phyloP scores from a whole-genome alignment of 2,329 filamentous ascomycete genomes.

The Thielaviopsis punctulata region DNA sequence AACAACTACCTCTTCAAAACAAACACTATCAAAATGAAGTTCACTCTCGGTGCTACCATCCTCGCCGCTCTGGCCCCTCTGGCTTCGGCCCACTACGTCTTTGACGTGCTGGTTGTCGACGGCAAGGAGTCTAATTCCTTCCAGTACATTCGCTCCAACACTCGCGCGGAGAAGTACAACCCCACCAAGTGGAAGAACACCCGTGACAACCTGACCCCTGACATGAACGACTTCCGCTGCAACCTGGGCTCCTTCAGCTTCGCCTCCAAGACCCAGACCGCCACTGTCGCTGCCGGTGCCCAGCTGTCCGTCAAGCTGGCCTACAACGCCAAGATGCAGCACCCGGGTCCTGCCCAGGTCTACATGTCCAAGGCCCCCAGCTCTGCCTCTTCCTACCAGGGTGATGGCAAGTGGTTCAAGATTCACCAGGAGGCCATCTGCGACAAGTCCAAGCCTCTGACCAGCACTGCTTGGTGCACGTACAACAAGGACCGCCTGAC shows the following conservation, averaged over 20 bases:
- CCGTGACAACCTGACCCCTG: constrained; percentile 12
- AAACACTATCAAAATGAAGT: not conserved
- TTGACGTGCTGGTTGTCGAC: constrained; percentile 26
- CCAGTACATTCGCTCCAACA: constrained; percentile 19
- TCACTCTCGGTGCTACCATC: not conserved
- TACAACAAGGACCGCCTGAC: constrained; percentile 25
- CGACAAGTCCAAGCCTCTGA: constrained; percentile 13
- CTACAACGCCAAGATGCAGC: constrained; percentile 31
- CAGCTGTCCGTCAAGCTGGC: constrained; percentile 31
- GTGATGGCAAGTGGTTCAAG: constrained; percentile 27
- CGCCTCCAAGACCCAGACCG: not conserved
- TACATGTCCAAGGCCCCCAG: constrained; percentile 28
- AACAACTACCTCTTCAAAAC: not conserved
- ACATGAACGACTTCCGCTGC: constrained; percentile 22
- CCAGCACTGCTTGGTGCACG: constrained; percentile 16
- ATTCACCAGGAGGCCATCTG: constrained; percentile 20
- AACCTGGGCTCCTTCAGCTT: not conserved
- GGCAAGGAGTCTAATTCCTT: constrained; percentile 15
- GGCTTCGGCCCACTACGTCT: constrained; percentile 19
- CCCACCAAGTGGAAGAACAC: not conserved
- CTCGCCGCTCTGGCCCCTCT: constrained; percentile 2
- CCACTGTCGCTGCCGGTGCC: constrained; percentile 24
- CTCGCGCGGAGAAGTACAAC: not conserved
- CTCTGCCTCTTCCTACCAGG: constrained; percentile 26
- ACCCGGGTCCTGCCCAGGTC: constrained; percentile 24